These are phyloP conservation scores for Fusarium acutatum DNA, from an alignment of 2,329 filamentous ascomycete genomes.

Conservation along the genomic window DNA sequence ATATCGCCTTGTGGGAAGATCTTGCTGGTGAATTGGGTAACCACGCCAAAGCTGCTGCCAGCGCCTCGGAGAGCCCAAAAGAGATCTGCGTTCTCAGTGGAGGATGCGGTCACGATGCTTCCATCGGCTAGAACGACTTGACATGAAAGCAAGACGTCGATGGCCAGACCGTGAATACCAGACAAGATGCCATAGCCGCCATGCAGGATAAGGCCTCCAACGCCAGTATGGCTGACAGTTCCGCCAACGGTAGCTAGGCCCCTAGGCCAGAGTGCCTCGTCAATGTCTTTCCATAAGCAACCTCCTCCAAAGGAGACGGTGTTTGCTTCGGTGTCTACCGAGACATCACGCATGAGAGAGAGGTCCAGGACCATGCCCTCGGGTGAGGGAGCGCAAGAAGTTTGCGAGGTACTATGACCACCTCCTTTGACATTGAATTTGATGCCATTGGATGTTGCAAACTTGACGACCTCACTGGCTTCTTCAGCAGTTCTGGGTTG, in stretches of 20 bases:
- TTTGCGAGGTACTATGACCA: conserved; percentile 63
- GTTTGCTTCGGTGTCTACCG: conserved; percentile 54
- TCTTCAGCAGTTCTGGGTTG: conserved; percentile 52
- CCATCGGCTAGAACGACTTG: conserved; percentile 53
- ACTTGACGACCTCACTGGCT: conserved; percentile 53
- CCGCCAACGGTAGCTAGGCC: conserved; percentile 68
- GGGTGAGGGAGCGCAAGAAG: conserved; percentile 52
- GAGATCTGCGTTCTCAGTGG: conserved; percentile 52
- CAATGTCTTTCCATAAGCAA: conserved; percentile 63
- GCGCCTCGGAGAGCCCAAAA: conserved; percentile 54
- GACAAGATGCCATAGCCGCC: conserved; percentile 68
- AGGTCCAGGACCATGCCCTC: conserved; percentile 66
- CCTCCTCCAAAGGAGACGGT: conserved; percentile 62
- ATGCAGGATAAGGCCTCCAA: conserved; percentile 66
- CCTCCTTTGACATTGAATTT: conserved; percentile 64
- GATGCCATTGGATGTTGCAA: conserved; percentile 53
- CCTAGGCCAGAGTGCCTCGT: conserved; percentile 58
- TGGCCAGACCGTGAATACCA: conserved; percentile 60
- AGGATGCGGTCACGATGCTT: conserved; percentile 49
- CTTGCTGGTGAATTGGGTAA: conserved; percentile 50
- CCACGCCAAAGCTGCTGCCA: conserved; percentile 54
- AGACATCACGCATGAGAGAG: conserved; percentile 57
- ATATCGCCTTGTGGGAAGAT: conserved; percentile 44
- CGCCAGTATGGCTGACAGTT: conserved; percentile 69
- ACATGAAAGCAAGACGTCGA: conserved; percentile 52